phyloP scores from a whole-genome alignment of 2,329 filamentous ascomycete species.

The Pyrenochaeta sp. region DNA sequence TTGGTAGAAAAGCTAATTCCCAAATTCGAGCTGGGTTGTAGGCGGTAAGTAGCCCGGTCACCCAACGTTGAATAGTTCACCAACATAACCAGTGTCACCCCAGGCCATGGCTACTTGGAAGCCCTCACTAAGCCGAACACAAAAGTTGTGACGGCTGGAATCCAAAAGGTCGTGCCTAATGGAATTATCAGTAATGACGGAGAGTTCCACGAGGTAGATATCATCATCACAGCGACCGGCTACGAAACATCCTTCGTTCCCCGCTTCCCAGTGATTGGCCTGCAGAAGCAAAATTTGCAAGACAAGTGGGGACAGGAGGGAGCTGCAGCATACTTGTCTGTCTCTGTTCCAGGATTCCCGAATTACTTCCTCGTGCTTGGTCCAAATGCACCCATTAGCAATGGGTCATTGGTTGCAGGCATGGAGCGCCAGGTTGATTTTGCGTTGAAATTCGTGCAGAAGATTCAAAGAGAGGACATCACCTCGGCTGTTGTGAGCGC shows the following conservation, averaged over 20 bases:
- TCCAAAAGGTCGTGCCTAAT: neutral
- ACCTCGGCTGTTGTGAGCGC: no score
- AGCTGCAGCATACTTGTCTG: neutral
- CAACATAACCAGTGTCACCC: constrained; percentile 8
- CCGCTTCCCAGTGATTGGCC: neutral
- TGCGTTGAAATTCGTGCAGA: no score
- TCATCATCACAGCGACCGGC: neutral
- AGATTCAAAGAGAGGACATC: no score
- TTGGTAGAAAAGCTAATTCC: no score
- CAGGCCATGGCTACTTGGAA: constrained; percentile 46
- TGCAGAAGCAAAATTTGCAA: neutral
- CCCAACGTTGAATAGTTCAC: no score
- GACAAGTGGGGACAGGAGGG: neutral
- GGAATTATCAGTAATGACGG: neutral
- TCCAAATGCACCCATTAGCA: constrained; percentile 1
- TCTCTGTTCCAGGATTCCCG: neutral
- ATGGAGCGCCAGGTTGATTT: neutral
- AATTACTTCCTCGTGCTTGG: neutral
- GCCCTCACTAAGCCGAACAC: constrained; percentile 48
- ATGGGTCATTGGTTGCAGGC: constrained; percentile 7
- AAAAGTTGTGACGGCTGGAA: constrained; percentile 33
- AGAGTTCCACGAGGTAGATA: neutral
- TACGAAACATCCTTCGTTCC: neutral
- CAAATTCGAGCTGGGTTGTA: no score
- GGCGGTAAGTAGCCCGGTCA: no score